Percentiles rank a stretch among this genome's conserved stretches.
phyloP scores from a whole-genome alignment of 768 basidiomycete genomes.

The Plicaturopsis crispa region DNA sequence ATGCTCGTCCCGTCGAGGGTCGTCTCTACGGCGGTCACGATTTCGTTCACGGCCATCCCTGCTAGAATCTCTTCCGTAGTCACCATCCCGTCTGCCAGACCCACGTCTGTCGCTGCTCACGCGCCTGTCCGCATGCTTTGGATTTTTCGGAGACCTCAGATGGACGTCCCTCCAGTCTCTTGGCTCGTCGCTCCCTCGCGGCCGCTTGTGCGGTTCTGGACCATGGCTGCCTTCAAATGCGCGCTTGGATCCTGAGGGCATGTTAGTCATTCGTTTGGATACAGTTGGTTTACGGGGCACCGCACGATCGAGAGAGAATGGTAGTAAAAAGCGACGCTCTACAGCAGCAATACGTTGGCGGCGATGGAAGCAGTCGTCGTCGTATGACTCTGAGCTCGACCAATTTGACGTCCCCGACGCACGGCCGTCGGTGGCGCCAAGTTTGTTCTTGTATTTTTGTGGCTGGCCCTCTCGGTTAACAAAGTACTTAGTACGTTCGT shows the following conservation, averaged over 20 bases:
- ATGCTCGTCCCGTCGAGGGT: constrained; percentile 18
- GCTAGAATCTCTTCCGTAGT: constrained; percentile 26
- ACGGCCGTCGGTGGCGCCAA: too few species aligned
- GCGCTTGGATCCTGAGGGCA: constrained; percentile 79
- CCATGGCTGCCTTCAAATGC: constrained; percentile 53
- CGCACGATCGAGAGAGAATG: constrained; percentile 58
- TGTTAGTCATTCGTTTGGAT: constrained; percentile 58
- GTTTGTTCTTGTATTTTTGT: too few species aligned
- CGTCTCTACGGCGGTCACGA: constrained; percentile 21
- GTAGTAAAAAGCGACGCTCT: constrained; percentile 5
- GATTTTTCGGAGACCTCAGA: constrained; percentile 28
- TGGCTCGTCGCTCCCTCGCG: constrained; percentile 43
- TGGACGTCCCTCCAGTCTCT: constrained; percentile 70
- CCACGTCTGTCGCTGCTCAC: constrained; percentile 28
- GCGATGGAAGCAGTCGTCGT: too few species aligned
- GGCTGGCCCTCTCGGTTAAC: too few species aligned
- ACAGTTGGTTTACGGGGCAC: constrained; percentile 66
- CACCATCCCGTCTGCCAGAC: constrained; percentile 24
- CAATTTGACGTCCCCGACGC: too few species aligned
- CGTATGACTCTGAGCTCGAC: too few species aligned
- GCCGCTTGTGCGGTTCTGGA: constrained; percentile 43
- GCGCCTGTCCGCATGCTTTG: constrained; percentile 21
- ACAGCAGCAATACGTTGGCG: too few species aligned
- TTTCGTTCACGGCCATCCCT: constrained; percentile 26
- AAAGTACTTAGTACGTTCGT: too few species aligned